Evolutionary conservation across 306 rosid species (phyloP), one percentile per base, ranked within the genome.

Genomic region (Corylus avellana): DNA sequence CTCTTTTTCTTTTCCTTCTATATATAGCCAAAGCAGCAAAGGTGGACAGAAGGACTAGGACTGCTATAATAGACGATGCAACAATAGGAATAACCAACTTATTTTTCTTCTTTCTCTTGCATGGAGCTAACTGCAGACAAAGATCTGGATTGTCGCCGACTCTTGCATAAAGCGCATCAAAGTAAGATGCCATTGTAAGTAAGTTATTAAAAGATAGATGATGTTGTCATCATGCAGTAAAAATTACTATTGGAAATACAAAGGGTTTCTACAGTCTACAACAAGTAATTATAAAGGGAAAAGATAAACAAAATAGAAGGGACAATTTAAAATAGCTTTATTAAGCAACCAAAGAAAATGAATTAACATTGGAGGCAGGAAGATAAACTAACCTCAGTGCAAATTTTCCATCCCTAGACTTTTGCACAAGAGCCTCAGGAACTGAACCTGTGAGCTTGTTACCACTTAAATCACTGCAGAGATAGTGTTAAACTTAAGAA

Each of bases 1-100:
- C 78, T 76, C 10, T 53, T 63, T 50, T 54, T 76, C 64, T 75
- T 77, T 71, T 80, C 29, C 69, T 73, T 80, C 16, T 79, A 47
- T 68, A 37, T 27, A 16, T 3, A 35, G 48, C 4, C 61, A 74
- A 3, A 83, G 69, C 16, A 74, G 46, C 27, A 61, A 54, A 20
- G 27, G 71, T 57, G 8, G 27, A 46, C 3, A 75, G 61, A 72
- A 83, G 69, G 57, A 75, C 44, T 49, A 44, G 44, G 42, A 56
- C 77, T 7, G 47, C 61, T 25, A 82, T 20, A 22, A 22, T 0
- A 67, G 70, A 3, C 3, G 82, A 39, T 74, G 77, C 75, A 35
- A 77, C 66, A 22, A 85, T n/a, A 18, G 89, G 89, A 79, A 86
- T 18, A 10, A 83, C 49, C 57, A 48, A 16, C 49, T 77, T 22